Evolutionary conservation across 2,329 filamentous ascomycete genomes (phyloP), one percentile per base, ranked within the genome.

Genomic region (Botrytis squamosa): DNA sequence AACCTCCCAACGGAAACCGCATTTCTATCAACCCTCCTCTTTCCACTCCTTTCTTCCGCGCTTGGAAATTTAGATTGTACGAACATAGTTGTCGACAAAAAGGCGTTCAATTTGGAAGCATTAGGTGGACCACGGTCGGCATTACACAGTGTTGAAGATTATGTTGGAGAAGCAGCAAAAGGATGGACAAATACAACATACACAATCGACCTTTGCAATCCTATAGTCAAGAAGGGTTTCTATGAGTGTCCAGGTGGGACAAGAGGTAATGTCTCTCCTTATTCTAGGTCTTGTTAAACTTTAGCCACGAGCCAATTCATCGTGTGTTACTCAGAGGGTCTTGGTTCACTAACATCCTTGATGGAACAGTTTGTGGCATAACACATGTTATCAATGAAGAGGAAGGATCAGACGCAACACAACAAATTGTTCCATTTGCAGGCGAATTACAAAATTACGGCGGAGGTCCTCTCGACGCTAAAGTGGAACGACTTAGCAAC

Each of bases 161-260:
- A 79, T 12, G 82, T 86, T 49, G 81, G 84, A 5, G 80, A 80
- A 16, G 86, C 86, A 16, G 86, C 86, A 33, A 86, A 85, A 25
- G 85, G 85, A 25, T 84, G 88, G 42, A 86, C 85, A 75, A 96
- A 96, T 82, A 93, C 90, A 40, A 95, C 93, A 62, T 97, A 94
- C 82, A 95, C 93, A 0, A 81, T 97, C 73, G 92, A 97, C 79
- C 86, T 97, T 67, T 97, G 94, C 84, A 83, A 85, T 70, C 85
- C 88, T 10, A 83, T 97, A 76, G 88, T 88, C 81, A 88, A 77
- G 82, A 85, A 9, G 85, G 90, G 55, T 84, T 73, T 73, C 29
- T 4, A 73, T 69, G 55, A 91, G 79, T 97, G 94, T 80, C 90
- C 89, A 0, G 87, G 87, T 65, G 91, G 90, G 59, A 90, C 93